Evolutionary conservation across 176 grass and related monocot species (phyloP), one percentile per base, ranked within the genome.

Genomic region (Aegilops speltoides): DNA sequence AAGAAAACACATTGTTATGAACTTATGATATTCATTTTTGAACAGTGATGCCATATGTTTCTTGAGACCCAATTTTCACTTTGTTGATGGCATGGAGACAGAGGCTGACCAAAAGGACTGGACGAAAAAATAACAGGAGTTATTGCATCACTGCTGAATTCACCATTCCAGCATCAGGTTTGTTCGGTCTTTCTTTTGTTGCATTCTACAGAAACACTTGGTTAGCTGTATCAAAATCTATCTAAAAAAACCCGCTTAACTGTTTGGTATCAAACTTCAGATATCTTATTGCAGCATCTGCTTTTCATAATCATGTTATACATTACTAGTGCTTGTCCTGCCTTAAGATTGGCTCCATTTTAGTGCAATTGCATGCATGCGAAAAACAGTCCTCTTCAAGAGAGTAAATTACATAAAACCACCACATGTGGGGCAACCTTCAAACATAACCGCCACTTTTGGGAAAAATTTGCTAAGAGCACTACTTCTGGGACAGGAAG

Each of bases 111-210:
- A 93, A 87, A 96, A 91, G 86, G 93, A 98, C 29, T 98, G 93
- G 96, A 91, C 73, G 90, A 92, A 85, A 98, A 98, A 94, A 96
- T 96, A 86, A 98, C 90, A 40, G 96, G 91, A 88, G 96, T 98
- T 89, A 98, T 98, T 69, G 92, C 96, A 86, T 98, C 96, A 43
- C 84, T 98, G 65, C 86, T 98, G 82, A 93, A 98, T 91, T 90
- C 86, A 77, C 77, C 93, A 45, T 92, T 92, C 20, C 75, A 88
- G 24, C 90, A 29, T 5, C 96, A 95, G 90, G 96, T 98, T 82
- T 34, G n/a, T 71, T 65, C 20, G 8, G 12, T 69, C 38, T 59
- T 81, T 74, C 38, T 62, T 83, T 79, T 46, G 14, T 76, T 66
- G 73, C 61, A 41, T 89, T 29, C 41, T 87, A 62, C 54, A 60